These are phyloP conservation scores for Caloboletus firmus DNA, from an alignment of 1,284 basidiomycete species.

Conservation along the genomic window DNA sequence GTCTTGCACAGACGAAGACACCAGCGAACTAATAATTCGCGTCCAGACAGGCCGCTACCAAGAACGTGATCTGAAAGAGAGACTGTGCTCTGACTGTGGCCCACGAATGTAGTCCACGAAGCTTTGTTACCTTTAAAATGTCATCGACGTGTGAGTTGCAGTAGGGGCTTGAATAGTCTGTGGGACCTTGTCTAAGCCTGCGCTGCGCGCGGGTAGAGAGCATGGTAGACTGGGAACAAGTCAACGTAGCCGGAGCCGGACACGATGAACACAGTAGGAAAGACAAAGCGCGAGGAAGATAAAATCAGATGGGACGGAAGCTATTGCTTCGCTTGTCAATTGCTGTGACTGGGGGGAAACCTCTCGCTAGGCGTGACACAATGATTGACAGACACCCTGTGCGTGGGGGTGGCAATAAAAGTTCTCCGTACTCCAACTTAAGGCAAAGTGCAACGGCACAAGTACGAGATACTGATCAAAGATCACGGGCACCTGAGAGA, in stretches of 20 bases:
- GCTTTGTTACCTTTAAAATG: neutral
- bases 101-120: neutral
- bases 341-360: neutral
- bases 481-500: neutral
- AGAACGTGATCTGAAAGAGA: neutral
- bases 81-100: neutral
- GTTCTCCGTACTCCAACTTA: neutral
- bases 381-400: neutral
- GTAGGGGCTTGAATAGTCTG: no score
- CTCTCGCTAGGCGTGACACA: neutral
- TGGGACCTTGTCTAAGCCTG: neutral
- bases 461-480: conserved; percentile 3
- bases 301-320: neutral
- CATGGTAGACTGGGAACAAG: neutral
- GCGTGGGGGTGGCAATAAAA: neutral
- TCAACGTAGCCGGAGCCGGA: neutral
- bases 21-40: neutral
- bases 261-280: neutral
- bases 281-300: neutral
- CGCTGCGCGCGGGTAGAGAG: neutral
- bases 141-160: neutral
- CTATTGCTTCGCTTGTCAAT: neutral
- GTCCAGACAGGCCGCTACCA: neutral
- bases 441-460: neutral
- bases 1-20: neutral